These are phyloP conservation scores for Glycine tomentella DNA, from an alignment of 306 rosid species.

Conservation along the genomic window DNA sequence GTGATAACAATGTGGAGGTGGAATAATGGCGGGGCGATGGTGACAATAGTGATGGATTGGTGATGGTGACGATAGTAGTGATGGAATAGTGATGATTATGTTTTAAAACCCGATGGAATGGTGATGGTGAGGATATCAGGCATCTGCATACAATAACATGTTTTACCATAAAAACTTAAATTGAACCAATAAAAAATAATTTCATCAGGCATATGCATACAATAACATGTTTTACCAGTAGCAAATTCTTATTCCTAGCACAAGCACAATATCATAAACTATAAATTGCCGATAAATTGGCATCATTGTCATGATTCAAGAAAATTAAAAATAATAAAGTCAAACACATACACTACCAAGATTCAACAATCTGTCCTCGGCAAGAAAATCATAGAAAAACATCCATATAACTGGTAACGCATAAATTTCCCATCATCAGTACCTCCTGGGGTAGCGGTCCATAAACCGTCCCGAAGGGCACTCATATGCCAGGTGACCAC, in stretches of 20 bases:
- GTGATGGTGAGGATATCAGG: no score
- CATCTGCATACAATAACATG: no score
- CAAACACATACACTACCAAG: constrained; percentile 39
- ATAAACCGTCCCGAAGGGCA: constrained; percentile 95
- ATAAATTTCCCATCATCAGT: constrained; percentile 53
- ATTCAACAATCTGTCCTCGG: constrained; percentile 29
- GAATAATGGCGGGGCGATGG: no score
- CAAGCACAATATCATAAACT: constrained; percentile 39
- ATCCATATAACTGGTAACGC: constrained; percentile 5
- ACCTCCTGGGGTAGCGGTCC: constrained; percentile 94
- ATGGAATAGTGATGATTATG: no score
- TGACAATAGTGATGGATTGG: no score
- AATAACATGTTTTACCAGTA: constrained; percentile 26
- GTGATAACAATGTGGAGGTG: no score
- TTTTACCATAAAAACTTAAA: background rate
- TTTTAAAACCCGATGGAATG: no score
- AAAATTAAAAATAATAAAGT: constrained; percentile 41
- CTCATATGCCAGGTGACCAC: constrained; percentile 95
- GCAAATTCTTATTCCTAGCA: constrained; percentile 47
- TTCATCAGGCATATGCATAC: constrained; percentile 18
- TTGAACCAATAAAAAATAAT: background rate
- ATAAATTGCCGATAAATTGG: constrained; percentile 36
- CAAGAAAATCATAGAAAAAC: constrained; percentile 34
- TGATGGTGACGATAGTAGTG: no score
- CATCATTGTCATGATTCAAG: constrained; percentile 39